Conservation (phyloP, 1,139 yeast genomes). For the Zhuliangozyma blackwelliae region DNA sequence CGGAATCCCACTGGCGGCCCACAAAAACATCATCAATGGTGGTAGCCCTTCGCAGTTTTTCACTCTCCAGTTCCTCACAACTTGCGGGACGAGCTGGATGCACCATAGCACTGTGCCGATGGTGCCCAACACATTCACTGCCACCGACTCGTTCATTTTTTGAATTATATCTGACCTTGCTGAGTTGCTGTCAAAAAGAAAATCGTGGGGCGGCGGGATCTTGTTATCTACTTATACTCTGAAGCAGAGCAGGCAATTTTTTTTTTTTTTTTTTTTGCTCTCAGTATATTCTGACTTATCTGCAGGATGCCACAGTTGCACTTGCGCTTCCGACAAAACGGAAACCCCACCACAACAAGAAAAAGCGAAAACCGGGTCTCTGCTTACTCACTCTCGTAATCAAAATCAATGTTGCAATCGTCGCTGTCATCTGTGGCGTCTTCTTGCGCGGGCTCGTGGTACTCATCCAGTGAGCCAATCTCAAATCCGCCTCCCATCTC, state of each 20-base stretch:
- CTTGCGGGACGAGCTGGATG: conserved; percentile 82
- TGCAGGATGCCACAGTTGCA: too few relatives aligned
- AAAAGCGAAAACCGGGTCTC: too few relatives aligned
- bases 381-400: conserved; percentile 4
- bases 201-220: neutral
- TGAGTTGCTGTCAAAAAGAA: too few relatives aligned
- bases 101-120: conserved; percentile 91
- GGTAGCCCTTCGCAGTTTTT: conserved; percentile 86
- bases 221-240: neutral
- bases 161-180: too few relatives aligned
- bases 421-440: conserved; percentile 1
- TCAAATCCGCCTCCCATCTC: too few relatives aligned
- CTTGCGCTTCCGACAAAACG: too few relatives aligned
- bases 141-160: conserved; percentile 29
- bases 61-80: conserved; percentile 62
- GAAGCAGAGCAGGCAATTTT: neutral
- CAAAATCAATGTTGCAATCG: conserved; percentile 11
- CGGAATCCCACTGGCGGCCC: conserved; percentile 83
- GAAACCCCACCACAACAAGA: too few relatives aligned
- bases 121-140: conserved; percentile 80
- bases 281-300: too few relatives aligned
- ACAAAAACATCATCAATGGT: conserved; percentile 74
- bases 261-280: too few relatives aligned
- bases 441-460: too few relatives aligned
- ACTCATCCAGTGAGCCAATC: too few relatives aligned